Base-by-base conservation (phyloP, 176 grass and related monocot species). In the Bothriochloa decipiens region DNA sequence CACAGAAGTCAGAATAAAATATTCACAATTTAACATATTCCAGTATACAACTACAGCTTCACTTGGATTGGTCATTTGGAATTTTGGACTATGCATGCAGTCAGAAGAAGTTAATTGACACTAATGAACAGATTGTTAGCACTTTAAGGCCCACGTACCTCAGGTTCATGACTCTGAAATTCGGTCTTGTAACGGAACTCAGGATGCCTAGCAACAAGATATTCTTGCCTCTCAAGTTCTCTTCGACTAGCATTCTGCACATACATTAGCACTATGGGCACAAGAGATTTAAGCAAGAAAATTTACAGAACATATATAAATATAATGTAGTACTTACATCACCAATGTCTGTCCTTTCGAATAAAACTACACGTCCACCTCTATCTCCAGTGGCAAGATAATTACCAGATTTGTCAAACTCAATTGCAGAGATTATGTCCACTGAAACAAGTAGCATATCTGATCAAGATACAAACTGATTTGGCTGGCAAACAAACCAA, bases 121-220 rank as follows among this genome's bases (percentile, higher is more conserved):
- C 39, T 32, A 27, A 79, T 84, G 9, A 43, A 36, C 17, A 42
- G 45, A 18, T 78, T 35, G 55, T 36, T 89, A 55, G 40, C 36
- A 68, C 37, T 41, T 72, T 45, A 81, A 42, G 45, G 42, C 7
- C 39, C 9, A 68, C 52, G 46, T 91, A 87, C 94, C 91, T 96
- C 94, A 68, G 94, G 94, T 88, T 96, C 94, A 85, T 96, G 94
- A 85, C 94, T 93, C 74, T 96, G 94, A 85, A 96, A 96, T 84
- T 96, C 94, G 1, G 91, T 93, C 87, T 88, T 96, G 87, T 96
- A 96, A 53, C 91, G 91, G 40, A 96, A 96, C 83, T 96, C 94
- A 0, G 88, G 91, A 76, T 93, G 94, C 53, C 82, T 91, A 26
- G 80, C 81, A 80, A 80, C 63, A 11, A 63, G 72, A 87, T 87